Conservation (phyloP, 2,329 filamentous ascomycete genomes). For the Scytalidium lignicola region DNA sequence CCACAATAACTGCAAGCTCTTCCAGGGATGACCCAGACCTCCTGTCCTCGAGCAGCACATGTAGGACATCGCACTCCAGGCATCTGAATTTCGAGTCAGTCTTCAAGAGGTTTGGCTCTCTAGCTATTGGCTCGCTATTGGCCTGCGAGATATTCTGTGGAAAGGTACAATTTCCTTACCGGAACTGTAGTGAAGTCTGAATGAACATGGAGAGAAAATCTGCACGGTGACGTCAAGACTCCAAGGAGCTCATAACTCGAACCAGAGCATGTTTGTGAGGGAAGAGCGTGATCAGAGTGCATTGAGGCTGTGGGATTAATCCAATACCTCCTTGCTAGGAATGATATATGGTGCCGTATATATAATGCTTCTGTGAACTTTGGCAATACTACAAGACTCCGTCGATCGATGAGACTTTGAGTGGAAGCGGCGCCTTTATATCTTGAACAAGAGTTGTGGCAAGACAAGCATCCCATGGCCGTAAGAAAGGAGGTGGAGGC, state of each 20-base stretch:
- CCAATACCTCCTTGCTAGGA: neutral
- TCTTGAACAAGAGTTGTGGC: neutral
- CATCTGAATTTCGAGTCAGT: constrained; percentile 27
- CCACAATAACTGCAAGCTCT: constrained; percentile 46
- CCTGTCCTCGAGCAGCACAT: constrained; percentile 42
- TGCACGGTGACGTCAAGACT: neutral
- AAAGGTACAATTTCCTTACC: constrained; percentile 6
- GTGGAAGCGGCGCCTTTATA: neutral
- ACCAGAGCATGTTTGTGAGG: neutral
- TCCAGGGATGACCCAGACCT: constrained; percentile 52
- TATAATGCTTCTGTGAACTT: neutral
- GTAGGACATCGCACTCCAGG: constrained; percentile 49
- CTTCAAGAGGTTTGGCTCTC: too few species aligned
- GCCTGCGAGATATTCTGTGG: neutral
- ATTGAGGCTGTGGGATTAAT: neutral
- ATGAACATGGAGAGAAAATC: neutral
- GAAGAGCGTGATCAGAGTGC: neutral
- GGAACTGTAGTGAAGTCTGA: constrained; percentile 13
- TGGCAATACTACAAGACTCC: neutral
- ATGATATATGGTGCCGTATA: neutral
- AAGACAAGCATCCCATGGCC: neutral
- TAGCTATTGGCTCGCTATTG: neutral
- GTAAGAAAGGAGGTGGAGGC: neutral
- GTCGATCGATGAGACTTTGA: neutral
- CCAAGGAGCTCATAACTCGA: neutral